Percentiles rank a stretch among this genome's conserved stretches.
Evolutionary conservation across 1,284 basidiomycete species (phyloP).

Genomic region (Trichosporon inkin): DNA sequence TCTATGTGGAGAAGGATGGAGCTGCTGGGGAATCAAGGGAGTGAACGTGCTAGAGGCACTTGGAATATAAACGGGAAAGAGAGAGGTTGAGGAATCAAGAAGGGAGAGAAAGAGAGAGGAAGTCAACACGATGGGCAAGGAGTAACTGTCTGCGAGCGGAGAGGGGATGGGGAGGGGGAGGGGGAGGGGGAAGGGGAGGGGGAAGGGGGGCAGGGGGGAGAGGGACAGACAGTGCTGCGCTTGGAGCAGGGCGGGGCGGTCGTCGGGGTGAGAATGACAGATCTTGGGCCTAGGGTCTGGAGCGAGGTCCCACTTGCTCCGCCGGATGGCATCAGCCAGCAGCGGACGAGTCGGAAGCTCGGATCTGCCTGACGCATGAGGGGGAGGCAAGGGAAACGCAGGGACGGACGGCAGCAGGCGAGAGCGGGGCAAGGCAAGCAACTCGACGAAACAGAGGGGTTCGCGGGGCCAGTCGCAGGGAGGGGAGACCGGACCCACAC

Average conservation of each 20-base stretch:
- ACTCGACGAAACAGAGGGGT: too few relatives aligned
- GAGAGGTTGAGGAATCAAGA: neutral
- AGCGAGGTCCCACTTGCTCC: conserved; percentile 1
- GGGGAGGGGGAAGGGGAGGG: neutral
- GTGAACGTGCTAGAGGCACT: neutral
- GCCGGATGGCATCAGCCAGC: neutral
- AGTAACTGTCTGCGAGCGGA: neutral
- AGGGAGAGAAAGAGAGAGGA: neutral
- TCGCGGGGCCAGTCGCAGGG: neutral
- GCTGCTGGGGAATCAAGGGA: neutral
- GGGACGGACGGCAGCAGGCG: too few relatives aligned
- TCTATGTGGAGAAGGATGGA: neutral
- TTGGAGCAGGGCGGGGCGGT: neutral
- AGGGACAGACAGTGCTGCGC: neutral
- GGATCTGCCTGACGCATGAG: neutral
- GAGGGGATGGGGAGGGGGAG: too few relatives aligned
- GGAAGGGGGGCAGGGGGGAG: neutral
- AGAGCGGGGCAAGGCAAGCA: too few relatives aligned
- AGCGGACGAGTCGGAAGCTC: neutral
- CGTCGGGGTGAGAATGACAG: too few relatives aligned
- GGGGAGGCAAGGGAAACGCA: neutral
- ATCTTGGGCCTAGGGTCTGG: conserved; percentile 2
- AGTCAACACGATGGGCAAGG: neutral
- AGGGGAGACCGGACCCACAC: neutral
- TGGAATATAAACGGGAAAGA: neutral